Base-by-base conservation (phyloP, 2,329 filamentous ascomycete species). In the Drechslera avenae region DNA sequence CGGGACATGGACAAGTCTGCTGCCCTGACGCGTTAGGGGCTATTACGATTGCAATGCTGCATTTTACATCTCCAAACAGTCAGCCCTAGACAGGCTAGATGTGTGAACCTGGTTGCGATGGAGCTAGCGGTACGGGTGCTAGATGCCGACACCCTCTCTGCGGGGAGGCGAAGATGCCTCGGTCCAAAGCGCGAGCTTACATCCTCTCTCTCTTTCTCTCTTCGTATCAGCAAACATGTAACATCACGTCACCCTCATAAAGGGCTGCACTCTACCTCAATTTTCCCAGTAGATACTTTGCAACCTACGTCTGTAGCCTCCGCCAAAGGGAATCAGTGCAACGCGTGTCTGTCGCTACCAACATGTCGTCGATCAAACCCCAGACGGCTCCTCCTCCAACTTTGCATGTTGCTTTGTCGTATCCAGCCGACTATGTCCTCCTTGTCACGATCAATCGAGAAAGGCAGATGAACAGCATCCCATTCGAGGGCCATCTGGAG, bases 391-490 rank as follows among this genome's bases (percentile, higher is more conserved):
- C 71, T 14, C 70, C 71, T 3, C 43, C 62, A 1, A 71, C 70
- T 31, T 59, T 61, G 6, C 69, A 71, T 54, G 70, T 72, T 55
- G 44, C 71, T 46, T 73, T 82, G 54, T 70, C 72, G 42, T 80
- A 78, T 54, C 81, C 81, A 1, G 71, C 73, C 14, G 73, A 75
- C 1, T 68, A 76, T 54, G 76, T 82, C 43, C 72, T 83, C 8
- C 76, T 81, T 47, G 76, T 83, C 21, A 81, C 79, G 39, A 81
- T 83, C 56, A 79, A 81, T 54, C 76, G 79, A n/a, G 74, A 78
- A 39, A 68, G 67, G 40, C 70, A 73, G 45, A 77, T 81, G 75
- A 83, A 83, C 61, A 75, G 63, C 39, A 73, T 73, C 12, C 67
- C 71, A 0, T 72, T 61, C 36, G 68, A 67, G 1, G 68, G 76